Conservation (phyloP, 163 green algal genomes). For the Chloromonas sp. region DNA sequence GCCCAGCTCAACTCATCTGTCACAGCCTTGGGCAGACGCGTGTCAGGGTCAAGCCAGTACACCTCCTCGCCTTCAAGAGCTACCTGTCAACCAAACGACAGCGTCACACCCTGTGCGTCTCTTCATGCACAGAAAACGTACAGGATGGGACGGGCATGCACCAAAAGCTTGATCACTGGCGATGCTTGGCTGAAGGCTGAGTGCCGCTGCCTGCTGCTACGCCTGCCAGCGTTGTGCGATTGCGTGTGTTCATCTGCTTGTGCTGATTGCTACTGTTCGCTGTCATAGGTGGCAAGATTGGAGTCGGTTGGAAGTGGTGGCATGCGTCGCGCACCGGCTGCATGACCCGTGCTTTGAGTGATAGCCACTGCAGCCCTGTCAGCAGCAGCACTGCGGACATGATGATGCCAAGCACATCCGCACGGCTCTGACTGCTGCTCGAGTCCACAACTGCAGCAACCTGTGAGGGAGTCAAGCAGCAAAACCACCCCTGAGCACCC, state of each 20-base stretch:
- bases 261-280: too few species aligned
- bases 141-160: neutral
- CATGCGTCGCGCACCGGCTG: constrained; percentile 8
- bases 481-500: neutral
- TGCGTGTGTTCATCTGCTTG: neutral
- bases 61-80: constrained; percentile 25
- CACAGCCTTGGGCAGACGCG: constrained; percentile 28
- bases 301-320: too few species aligned
- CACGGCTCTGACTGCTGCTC: constrained; percentile 69
- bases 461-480: constrained; percentile 20
- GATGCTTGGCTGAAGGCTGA: too few species aligned
- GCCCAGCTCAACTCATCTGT: constrained; percentile 54
- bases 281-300: too few species aligned
- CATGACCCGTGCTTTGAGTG: constrained; percentile 24
- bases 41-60: constrained; percentile 30
- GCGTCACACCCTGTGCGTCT: neutral
- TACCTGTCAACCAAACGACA: constrained; percentile 12
- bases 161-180: neutral
- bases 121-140: neutral
- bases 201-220: neutral
- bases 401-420: constrained; percentile 75
- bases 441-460: constrained; percentile 72
- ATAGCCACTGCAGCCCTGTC: constrained; percentile 79
- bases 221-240: neutral
- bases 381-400: constrained; percentile 74